phyloP scores from a whole-genome alignment of 176 grass and related monocot species.

The Urochloa ruziziensis region DNA sequence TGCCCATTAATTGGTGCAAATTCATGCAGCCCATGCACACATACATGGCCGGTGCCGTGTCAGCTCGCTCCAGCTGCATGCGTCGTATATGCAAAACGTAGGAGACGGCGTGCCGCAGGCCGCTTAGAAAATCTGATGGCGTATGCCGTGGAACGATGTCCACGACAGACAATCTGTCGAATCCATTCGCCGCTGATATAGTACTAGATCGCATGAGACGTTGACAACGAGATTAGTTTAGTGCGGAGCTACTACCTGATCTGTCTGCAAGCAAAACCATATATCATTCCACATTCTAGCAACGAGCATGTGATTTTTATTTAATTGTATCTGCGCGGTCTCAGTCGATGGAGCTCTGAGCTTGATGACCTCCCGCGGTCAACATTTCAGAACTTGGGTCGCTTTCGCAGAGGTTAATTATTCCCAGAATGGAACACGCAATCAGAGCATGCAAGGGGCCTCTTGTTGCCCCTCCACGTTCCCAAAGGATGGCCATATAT shows the following conservation, averaged over 20 bases:
- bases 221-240: neutral
- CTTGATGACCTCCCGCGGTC: neutral
- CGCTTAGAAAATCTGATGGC: neutral
- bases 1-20: neutral
- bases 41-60: neutral
- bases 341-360: neutral
- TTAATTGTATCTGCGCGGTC: neutral
- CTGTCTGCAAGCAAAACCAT: neutral
- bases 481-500: neutral
- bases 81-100: neutral
- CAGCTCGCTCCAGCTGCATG: neutral
- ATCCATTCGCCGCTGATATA: neutral
- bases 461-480: neutral
- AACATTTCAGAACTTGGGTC: neutral
- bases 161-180: neutral
- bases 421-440: neutral
- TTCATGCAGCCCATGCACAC: constrained; percentile 13
- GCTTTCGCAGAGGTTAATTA: neutral
- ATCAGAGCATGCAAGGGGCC: neutral
- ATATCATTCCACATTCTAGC: too few relatives aligned
- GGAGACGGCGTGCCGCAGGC: neutral
- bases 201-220: neutral
- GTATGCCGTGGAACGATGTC: neutral
- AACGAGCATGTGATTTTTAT: too few relatives aligned
- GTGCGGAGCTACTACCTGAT: neutral